A percentile compares a stretch with the other conserved stretches of the same genome.
phyloP scores from a whole-genome alignment of 2,329 filamentous ascomycete genomes.

The Penicillium digitatum region DNA sequence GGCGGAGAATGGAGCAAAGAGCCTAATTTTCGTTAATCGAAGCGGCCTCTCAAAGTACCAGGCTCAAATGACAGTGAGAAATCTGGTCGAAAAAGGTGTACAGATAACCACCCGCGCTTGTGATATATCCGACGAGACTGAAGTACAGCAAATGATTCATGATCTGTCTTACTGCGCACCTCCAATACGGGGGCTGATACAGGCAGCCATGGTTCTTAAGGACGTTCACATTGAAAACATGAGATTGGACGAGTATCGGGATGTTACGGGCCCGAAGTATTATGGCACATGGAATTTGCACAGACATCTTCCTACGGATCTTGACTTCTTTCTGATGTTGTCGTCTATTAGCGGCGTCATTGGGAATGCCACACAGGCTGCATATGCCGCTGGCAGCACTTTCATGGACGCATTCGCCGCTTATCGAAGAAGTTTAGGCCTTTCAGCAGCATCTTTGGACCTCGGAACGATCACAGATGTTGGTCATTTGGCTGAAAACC shows the following conservation, averaged over 20 bases:
- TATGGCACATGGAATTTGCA: conserved; percentile 31
- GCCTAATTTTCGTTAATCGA: conserved; percentile 53
- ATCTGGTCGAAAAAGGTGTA: conserved; percentile 17
- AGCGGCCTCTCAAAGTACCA: conserved; percentile 24
- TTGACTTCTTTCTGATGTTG: conserved; percentile 42
- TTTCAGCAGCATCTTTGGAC: conserved; percentile 27
- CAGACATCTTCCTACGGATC: conserved; percentile 18
- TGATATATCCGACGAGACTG: conserved; percentile 29
- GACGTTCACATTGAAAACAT: conserved; percentile 37
- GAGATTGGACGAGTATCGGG: conserved; percentile 30
- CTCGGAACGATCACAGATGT: conserved; percentile 30
- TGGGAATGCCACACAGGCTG: conserved; percentile 46
- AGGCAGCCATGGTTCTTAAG: conserved; percentile 28
- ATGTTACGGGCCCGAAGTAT: conserved; percentile 34
- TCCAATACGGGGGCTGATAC: conserved; percentile 28
- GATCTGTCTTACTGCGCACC: conserved; percentile 8
- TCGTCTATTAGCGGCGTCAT: conserved; percentile 42
- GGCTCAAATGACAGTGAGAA: conserved; percentile 19
- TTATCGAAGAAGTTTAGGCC: conserved; percentile 25
- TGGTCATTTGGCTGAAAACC: conserved; percentile 25
- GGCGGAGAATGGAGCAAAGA: conserved; percentile 47
- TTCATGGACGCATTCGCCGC: conserved; percentile 36
- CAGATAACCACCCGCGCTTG: conserved; percentile 26
- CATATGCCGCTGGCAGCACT: conserved; percentile 38
- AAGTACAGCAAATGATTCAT: conserved; percentile 26